Evolutionary conservation across 768 basidiomycete species (phyloP), one percentile per base, ranked within the genome.

Genomic region (Trametes sanguinea): DNA sequence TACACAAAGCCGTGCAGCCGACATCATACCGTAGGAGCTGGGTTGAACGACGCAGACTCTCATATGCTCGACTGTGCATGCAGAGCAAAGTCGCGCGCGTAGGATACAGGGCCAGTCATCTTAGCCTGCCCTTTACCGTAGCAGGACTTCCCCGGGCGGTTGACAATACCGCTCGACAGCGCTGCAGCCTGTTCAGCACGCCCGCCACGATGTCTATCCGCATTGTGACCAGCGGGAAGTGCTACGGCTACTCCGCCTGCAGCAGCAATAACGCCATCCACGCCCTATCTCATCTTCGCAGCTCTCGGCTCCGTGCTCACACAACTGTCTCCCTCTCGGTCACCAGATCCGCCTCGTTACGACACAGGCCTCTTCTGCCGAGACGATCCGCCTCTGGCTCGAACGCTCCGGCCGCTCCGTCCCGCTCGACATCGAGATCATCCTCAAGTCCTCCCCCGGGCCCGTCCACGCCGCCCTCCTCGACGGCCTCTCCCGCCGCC

Each of bases 391-490:
- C 7, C 80, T 93, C 10, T 93, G 91, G 90, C 80, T 93, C 0
- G 90, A 92, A 71, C 85, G 90, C 30, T 88, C 91, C 11, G 91
- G 91, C 16, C 76, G 79, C 54, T 80, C 74, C 4, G 84, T 86
- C 6, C 87, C 90, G 6, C 80, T 93, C 8, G 91, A 92, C 71
- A 89, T 93, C 61, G 89, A 92, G 71, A 90, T 93, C 50, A 87
- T 85, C 71, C 76, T 93, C 42, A 86, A 85, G 45, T 62, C 62
- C 7, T 47, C 62, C 33, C 47, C 60, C 1, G 22, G 22, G 22
- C 22, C 22, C 13, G 32, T 42, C 4, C 57, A 51, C 53, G 14
- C 52, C 51, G 54, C 10, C 52, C 52, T 27, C 62, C 51, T 32
- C 60, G 66, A 58, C 53, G 27, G 59, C 57, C 37, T 58, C 62